phyloP scores from a whole-genome alignment of 345 rosid genomes.

The Salix caprea region DNA sequence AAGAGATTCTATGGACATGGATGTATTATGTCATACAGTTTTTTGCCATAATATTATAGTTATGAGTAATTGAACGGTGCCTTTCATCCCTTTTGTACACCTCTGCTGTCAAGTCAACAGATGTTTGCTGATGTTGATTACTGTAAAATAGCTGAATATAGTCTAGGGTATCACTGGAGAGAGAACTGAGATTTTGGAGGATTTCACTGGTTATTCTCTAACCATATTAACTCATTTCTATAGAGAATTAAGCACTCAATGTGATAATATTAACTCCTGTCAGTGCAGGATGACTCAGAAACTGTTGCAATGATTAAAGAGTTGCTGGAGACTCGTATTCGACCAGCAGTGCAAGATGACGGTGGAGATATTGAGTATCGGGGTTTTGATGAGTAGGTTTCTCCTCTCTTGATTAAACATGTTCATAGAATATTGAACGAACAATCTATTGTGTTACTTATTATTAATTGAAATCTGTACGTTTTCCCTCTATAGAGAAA shows the following conservation, averaged over 20 bases:
- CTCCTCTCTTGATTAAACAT: not conserved
- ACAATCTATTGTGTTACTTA: not conserved
- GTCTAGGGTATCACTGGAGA: not conserved
- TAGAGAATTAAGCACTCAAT: not conserved
- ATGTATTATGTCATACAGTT: not conserved
- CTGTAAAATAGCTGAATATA: not conserved
- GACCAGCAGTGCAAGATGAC: constrained; percentile 98
- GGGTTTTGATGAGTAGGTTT: constrained; percentile 73
- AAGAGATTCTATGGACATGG: not conserved
- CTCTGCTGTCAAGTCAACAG: not conserved
- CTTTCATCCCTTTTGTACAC: not conserved
- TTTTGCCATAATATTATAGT: not conserved
- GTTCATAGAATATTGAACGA: not conserved
- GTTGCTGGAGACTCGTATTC: constrained; percentile 87
- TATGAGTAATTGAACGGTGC: not conserved
- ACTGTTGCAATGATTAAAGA: constrained; percentile 98
- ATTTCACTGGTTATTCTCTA: not conserved
- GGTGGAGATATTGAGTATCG: constrained; percentile 94
- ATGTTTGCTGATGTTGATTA: not conserved
- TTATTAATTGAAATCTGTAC: constrained; percentile 2
- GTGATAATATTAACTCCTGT: not conserved
- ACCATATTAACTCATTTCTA: not conserved
- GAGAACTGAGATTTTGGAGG: not conserved
- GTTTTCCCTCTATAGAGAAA: constrained; percentile 52
- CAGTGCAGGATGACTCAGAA: constrained; percentile 87